Evolutionary conservation across 768 basidiomycete species (phyloP).

Genomic region (Phlegmacium glaucopus): DNA sequence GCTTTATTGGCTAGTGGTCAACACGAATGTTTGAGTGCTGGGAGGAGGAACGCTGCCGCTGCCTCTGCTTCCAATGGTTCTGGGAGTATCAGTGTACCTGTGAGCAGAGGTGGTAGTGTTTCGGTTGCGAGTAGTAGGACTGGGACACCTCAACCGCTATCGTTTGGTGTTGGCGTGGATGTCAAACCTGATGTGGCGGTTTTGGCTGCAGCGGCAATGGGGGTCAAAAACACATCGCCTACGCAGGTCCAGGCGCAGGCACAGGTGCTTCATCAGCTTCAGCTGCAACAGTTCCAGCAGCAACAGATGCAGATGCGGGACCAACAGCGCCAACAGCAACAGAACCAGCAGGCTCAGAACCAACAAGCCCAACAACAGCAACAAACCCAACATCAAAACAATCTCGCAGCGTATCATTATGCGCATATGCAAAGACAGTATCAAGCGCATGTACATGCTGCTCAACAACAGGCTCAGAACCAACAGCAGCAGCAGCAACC

Average conservation of each 20-base stretch:
- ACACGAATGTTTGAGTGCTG: constrained; percentile 40
- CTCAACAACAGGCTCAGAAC: constrained; percentile 12
- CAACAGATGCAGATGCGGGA: constrained; percentile 3
- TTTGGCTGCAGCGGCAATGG: constrained; percentile 13
- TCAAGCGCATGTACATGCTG: constrained; percentile 17
- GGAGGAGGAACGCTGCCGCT: constrained; percentile 13
- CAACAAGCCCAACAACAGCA: constrained; percentile 16
- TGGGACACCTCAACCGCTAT: constrained; percentile 30
- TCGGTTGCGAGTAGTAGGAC: constrained; percentile 25
- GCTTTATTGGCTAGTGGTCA: constrained; percentile 76
- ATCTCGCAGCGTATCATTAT: constrained; percentile 13
- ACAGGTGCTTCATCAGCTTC: constrained; percentile 7
- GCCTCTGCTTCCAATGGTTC: constrained; percentile 4
- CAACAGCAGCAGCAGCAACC: constrained; percentile 1
- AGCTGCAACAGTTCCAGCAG: constrained; percentile 11
- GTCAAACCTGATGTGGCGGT: neutral
- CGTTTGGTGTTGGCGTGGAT: neutral
- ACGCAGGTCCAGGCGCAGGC: constrained; percentile 14
- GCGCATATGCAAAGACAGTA: constrained; percentile 24
- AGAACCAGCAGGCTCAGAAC: constrained; percentile 6
- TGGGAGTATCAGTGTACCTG: constrained; percentile 33
- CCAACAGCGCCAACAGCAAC: neutral
- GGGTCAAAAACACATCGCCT: constrained; percentile 7
- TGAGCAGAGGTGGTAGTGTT: constrained; percentile 30
- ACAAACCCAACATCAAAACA: constrained; percentile 8